phyloP scores from a whole-genome alignment of 495 filamentous ascomycete genomes.

The Aspergillus cavernicola region DNA sequence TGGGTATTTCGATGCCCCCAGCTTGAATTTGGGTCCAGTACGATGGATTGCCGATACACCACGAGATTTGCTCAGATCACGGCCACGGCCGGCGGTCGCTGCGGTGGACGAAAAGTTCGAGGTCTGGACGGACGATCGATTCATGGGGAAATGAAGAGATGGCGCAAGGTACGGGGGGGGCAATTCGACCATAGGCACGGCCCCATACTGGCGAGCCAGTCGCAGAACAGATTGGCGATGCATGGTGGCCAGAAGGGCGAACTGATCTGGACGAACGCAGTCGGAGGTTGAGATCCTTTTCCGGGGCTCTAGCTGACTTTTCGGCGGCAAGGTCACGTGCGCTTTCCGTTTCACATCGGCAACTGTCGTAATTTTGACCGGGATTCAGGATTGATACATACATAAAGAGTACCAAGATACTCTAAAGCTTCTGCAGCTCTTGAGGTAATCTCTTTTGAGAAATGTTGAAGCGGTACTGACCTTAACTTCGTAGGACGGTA shows the following conservation, averaged over 20 bases:
- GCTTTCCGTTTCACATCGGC: background rate
- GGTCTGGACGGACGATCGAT: slow-evolving; percentile 29
- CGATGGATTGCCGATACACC: slow-evolving; percentile 77
- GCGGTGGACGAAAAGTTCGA: slow-evolving; percentile 47
- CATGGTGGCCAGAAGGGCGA: slow-evolving; percentile 28
- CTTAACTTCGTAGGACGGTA: too few species aligned
- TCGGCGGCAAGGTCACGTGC: slow-evolving; percentile 24
- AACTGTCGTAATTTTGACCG: too few species aligned
- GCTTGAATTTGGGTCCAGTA: slow-evolving; percentile 67
- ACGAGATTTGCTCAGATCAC: slow-evolving; percentile 51
- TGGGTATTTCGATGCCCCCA: slow-evolving; percentile 64
- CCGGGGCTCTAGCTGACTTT: slow-evolving; percentile 15
- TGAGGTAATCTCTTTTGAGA: too few species aligned
- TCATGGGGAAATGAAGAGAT: slow-evolving; percentile 39
- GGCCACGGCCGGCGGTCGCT: slow-evolving; percentile 31
- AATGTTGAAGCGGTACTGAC: too few species aligned
- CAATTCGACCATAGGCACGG: slow-evolving; percentile 32
- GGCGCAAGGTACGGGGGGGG: slow-evolving; percentile 45
- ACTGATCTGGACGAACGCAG: slow-evolving; percentile 14
- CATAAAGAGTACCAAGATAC: too few species aligned
- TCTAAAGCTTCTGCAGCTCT: too few species aligned
- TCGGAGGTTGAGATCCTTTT: slow-evolving; percentile 10
- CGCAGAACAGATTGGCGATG: slow-evolving; percentile 36
- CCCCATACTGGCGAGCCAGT: slow-evolving; percentile 32
- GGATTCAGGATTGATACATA: too few species aligned